Percentiles rank a stretch among this genome's conserved stretches.
Conservation (phyloP, 2,329 filamentous ascomycete genomes). For the Alternaria triticimaculans region DNA sequence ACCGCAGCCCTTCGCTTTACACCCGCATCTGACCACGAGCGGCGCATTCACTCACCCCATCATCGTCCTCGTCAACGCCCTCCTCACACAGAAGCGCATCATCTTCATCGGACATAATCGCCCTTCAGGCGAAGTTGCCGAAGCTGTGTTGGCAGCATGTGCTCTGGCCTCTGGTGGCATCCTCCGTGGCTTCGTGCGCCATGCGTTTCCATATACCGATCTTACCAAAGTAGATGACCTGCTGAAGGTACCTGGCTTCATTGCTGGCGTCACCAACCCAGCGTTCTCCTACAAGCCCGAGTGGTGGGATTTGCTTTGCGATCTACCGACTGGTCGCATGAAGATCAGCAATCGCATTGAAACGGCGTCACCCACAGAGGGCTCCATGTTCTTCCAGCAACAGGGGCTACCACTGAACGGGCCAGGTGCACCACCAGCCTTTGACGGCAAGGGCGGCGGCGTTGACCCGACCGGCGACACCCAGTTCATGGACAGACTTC, state of each 20-base stretch:
- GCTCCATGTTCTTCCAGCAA: slow-evolving; percentile 85
- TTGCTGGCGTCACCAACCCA: slow-evolving; percentile 96
- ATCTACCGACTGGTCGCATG: slow-evolving; percentile 88
- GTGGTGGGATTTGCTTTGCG: slow-evolving; percentile 98
- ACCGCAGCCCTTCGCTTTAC: slow-evolving; percentile 82
- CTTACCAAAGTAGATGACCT: slow-evolving; percentile 97
- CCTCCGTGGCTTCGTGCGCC: slow-evolving; percentile 90
- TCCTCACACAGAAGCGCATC: slow-evolving; percentile 94
- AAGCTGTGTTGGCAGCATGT: slow-evolving; percentile 97
- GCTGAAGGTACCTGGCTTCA: slow-evolving; percentile 94
- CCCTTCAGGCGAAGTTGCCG: slow-evolving; percentile 93
- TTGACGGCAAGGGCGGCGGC: slow-evolving; percentile 44
- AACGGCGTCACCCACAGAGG: slow-evolving; percentile 79
- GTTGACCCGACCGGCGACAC: slow-evolving; percentile 83
- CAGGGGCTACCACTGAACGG: slow-evolving; percentile 53
- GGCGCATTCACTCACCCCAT: slow-evolving; percentile 91
- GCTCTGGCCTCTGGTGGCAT: slow-evolving; percentile 90
- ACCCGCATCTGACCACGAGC: slow-evolving; percentile 92
- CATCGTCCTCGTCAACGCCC: slow-evolving; percentile 90
- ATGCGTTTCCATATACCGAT: slow-evolving; percentile 98
- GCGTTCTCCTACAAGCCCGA: slow-evolving; percentile 93
- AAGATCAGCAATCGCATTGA: slow-evolving; percentile 94
- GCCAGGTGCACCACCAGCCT: slow-evolving; percentile 19
- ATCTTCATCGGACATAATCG: slow-evolving; percentile 96
- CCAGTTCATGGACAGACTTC: slow-evolving; percentile 85